Conservation (phyloP, 2,329 filamentous ascomycete genomes). For the Dactylella cylindrospora region DNA sequence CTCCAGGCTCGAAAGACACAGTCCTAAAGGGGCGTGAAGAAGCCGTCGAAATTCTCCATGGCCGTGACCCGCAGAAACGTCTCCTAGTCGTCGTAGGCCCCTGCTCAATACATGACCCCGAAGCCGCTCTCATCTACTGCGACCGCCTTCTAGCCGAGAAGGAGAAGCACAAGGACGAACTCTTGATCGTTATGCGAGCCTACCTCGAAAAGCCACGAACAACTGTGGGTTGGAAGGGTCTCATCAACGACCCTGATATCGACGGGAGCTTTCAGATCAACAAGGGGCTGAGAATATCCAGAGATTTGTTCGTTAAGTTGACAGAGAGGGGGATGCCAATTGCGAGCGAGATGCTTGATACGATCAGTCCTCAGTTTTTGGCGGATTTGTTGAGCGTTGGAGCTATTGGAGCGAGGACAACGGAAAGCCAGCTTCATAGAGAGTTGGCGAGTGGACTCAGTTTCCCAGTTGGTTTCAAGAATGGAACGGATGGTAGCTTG, state of each 20-base stretch:
- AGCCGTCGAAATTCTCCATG: conserved; percentile 68
- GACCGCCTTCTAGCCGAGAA: conserved; percentile 73
- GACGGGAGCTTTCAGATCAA: conserved; percentile 98
- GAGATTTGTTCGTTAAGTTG: conserved; percentile 89
- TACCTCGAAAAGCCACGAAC: conserved; percentile 99
- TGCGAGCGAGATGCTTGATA: conserved; percentile 97
- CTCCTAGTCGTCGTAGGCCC: conserved; percentile 93
- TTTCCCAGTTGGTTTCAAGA: conserved; percentile 99
- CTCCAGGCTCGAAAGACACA: conserved; percentile 55
- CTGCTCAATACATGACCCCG: conserved; percentile 95
- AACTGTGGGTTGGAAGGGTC: conserved; percentile 97
- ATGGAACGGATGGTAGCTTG: conserved; percentile 91
- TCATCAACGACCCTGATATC: conserved; percentile 99
- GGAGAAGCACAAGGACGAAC: conserved; percentile 75
- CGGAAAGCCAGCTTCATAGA: conserved; percentile 92
- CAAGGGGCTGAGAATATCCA: conserved; percentile 90
- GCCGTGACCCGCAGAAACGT: conserved; percentile 67
- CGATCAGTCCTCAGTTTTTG: conserved; percentile 96
- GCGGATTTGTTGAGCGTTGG: conserved; percentile 94
- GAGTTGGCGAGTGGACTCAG: conserved; percentile 92
- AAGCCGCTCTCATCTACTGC: conserved; percentile 84
- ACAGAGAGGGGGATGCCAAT: conserved; percentile 88
- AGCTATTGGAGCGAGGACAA: conserved; percentile 92
- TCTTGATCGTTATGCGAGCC: conserved; percentile 94
- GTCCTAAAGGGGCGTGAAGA: conserved; percentile 66